These are phyloP conservation scores for Coelastrella sp. DNA, from an alignment of 139 green algal genomes.

Conservation along the genomic window DNA sequence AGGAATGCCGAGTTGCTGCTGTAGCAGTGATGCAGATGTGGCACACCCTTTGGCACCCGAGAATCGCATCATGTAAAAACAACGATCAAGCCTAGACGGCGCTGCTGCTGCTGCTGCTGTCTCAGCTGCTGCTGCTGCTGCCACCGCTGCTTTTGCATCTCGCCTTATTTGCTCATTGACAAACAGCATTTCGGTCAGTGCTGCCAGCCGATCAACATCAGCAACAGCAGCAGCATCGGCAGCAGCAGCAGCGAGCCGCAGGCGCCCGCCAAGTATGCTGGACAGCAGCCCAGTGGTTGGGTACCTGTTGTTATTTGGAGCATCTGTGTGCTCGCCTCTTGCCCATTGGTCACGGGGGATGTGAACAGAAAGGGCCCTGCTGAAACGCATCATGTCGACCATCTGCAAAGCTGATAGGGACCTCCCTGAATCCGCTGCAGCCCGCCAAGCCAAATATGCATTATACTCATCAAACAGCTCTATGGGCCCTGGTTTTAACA, in stretches of 20 bases:
- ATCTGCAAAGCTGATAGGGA: neutral
- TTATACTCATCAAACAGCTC: too few species aligned
- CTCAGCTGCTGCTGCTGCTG: neutral
- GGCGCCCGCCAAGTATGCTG: neutral
- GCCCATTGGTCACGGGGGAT: too few species aligned
- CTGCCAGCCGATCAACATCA: neutral
- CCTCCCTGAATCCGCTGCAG: neutral
- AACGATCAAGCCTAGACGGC: neutral
- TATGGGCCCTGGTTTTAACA: too few species aligned
- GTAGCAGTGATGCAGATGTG: too few species aligned
- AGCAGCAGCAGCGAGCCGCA: neutral
- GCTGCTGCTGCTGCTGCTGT: too few species aligned
- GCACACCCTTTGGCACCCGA: too few species aligned
- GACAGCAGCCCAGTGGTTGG: neutral
- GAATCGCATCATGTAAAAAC: too few species aligned
- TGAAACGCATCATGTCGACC: neutral
- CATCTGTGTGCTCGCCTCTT: too few species aligned
- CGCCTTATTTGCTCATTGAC: too few species aligned
- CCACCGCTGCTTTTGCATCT: neutral
- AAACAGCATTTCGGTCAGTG: neutral
- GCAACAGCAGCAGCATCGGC: neutral
- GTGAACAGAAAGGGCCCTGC: too few species aligned
- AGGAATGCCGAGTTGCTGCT: too few species aligned
- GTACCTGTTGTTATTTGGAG: neutral
- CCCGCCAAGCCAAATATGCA: neutral